A percentile compares a stretch with the other conserved stretches of the same genome.
phyloP scores from a whole-genome alignment of 305 asterid species.

The Rubia occidens region DNA sequence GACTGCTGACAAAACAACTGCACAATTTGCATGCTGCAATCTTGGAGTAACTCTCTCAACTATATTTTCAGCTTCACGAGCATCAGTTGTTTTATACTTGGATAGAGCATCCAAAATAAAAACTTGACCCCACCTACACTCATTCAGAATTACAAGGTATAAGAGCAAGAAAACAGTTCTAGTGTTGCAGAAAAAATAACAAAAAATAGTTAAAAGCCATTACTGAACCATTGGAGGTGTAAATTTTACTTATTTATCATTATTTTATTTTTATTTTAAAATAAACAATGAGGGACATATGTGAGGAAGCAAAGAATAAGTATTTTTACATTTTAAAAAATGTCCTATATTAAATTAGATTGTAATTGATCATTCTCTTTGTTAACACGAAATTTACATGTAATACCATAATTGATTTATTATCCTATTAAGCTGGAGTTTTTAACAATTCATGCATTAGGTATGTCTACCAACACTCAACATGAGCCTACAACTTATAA shows the following conservation, averaged over 20 bases:
- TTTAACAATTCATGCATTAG: neutral
- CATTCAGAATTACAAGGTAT: slow-evolving; percentile 20
- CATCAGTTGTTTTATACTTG: slow-evolving; percentile 87
- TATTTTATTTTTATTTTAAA: neutral
- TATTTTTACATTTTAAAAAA: neutral
- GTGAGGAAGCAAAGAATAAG: neutral
- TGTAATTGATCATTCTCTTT: neutral
- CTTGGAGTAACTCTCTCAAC: slow-evolving; percentile 98
- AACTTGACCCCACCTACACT: slow-evolving; percentile 97
- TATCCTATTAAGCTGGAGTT: neutral
- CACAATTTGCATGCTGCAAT: slow-evolving; percentile 97
- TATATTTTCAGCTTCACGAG: slow-evolving; percentile 98
- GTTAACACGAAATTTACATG: neutral
- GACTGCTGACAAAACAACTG: slow-evolving; percentile 98
- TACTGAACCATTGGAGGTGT: neutral
- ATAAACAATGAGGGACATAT: neutral
- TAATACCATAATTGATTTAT: neutral
- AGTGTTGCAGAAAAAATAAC: neutral
- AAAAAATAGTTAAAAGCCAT: neutral
- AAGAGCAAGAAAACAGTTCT: slow-evolving; percentile 13
- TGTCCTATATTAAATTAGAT: neutral
- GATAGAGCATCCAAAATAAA: slow-evolving; percentile 98
- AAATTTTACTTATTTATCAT: neutral
- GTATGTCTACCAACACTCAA: neutral
- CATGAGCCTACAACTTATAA: neutral